phyloP scores from a whole-genome alignment of 1,284 basidiomycete species.

The Amylostereum areolatum region DNA sequence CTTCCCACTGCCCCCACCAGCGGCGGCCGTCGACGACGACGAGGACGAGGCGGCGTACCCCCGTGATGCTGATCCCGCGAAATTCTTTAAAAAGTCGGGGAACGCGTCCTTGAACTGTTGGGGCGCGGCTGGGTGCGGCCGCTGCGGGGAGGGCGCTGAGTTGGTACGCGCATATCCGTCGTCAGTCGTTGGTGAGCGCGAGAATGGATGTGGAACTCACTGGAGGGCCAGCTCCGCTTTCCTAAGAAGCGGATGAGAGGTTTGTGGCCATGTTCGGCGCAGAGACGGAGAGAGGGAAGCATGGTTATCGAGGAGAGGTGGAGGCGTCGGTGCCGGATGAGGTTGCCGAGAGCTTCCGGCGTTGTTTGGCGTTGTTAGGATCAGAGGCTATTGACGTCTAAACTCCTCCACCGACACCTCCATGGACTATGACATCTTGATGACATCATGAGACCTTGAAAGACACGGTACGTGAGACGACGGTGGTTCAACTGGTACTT shows the following conservation, averaged over 20 bases:
- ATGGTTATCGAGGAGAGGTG: conserved; percentile 19
- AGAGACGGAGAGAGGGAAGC: conserved; percentile 41
- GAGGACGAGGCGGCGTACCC: too few species aligned
- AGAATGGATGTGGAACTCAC: conserved; percentile 30
- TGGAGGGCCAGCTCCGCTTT: conserved; percentile 54
- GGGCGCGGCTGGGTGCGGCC: conserved; percentile 75
- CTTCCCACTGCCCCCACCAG: conserved; percentile 3
- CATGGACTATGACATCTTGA: too few species aligned
- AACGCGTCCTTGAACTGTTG: conserved; percentile 62
- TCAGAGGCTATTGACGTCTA: too few species aligned
- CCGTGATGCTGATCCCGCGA: conserved; percentile 26
- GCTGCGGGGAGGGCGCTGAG: conserved; percentile 53
- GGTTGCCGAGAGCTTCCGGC: too few species aligned
- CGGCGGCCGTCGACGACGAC: conserved; percentile 14
- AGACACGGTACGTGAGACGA: too few species aligned
- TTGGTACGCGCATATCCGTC: background rate
- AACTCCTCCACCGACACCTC: too few species aligned
- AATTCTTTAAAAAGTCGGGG: conserved; percentile 50
- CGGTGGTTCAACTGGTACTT: too few species aligned
- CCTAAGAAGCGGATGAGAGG: conserved; percentile 82
- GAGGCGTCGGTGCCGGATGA: conserved; percentile 7
- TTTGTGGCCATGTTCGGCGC: conserved; percentile 26
- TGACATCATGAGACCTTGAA: too few species aligned
- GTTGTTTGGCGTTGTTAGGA: too few species aligned
- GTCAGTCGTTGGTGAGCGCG: background rate